A percentile compares a stretch with the other conserved stretches of the same genome.
These are phyloP conservation scores for Naganishia friedmannii DNA, from an alignment of 768 basidiomycete species.

Conservation along the genomic window DNA sequence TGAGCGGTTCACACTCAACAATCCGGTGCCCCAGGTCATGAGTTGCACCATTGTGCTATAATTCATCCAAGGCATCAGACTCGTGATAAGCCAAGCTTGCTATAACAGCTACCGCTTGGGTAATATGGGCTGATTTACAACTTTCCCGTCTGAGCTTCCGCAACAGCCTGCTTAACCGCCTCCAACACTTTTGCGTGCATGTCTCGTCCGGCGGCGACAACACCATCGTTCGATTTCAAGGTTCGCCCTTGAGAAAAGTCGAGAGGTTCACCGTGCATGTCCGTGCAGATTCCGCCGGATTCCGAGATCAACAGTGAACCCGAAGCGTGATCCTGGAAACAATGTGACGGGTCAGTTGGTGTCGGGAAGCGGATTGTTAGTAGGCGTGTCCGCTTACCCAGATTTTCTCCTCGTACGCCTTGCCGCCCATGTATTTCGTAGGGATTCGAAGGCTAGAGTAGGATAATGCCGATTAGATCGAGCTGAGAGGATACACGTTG, in stretches of 20 bases:
- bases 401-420: constrained; percentile 88
- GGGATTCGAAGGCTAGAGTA: constrained; percentile 49
- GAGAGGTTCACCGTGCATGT: constrained; percentile 72
- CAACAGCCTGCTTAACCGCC: constrained; percentile 66
- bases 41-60: no score
- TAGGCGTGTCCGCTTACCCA: constrained; percentile 59
- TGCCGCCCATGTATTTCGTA: constrained; percentile 52
- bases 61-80: no score
- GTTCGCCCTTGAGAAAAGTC: constrained; percentile 85
- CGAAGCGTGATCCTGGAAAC: constrained; percentile 76
- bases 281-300: constrained; percentile 82
- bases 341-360: constrained; percentile 7
- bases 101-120: no score
- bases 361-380: neutral
- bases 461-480: constrained; percentile 54
- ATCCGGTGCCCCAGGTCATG: no score
- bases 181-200: constrained; percentile 68
- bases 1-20: no score
- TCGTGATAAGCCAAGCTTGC: no score
- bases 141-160: constrained; percentile 45
- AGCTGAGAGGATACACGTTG: neutral
- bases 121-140: neutral
- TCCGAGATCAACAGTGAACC: constrained; percentile 81
- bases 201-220: constrained; percentile 74
- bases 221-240: constrained; percentile 78